Base-by-base conservation (phyloP, 257 asterid genomes). In the Anisodus acutangulus region DNA sequence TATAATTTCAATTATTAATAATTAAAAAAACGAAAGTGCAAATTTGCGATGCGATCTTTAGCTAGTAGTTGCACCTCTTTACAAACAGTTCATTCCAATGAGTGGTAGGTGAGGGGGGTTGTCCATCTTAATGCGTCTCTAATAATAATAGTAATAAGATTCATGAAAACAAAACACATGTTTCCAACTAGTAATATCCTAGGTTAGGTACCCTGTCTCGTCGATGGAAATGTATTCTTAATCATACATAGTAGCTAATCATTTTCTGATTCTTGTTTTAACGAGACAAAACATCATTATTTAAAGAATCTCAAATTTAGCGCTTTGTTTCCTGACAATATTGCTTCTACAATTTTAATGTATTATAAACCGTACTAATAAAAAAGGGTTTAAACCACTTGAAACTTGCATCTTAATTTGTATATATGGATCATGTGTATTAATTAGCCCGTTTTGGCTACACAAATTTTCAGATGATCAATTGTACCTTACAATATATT, bases 221-320 rank as follows among this genome's bases (percentile, higher is more conserved):
- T 74, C 80, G 37, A 47, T 11, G 15, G 39, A 72, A 70, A 47
- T 72, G 80, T 72, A 9, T 11, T 47, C 37, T 47, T 47, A 74
- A 47, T 74, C 43, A 26, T 10, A 26, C 39, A 62, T 22, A 55
- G 26, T 7, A 26, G 43, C 71, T 64, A 17, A 64, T 31, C 41
- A 74, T 19, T 72, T 47, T 47, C 6, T 19, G 39, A 47, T 72
- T 31, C 35, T 31, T 47, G 39, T 72, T 72, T n/a, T 47, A 72
- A 72, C 59, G 5, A 72, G 80, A 72, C 80, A 72, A 72, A 19
- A 19, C 80, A 72, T 5, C 19, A 72, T 72, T 72, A 72, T 72
- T 5, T 19, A 22, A 22, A 72, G 16, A 19, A 72, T 72, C 58
- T 72, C 60, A 11, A 45, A 4, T 71, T 71, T 35, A 71, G 15